phyloP scores from a whole-genome alignment of 1,284 basidiomycete species.

The Ustilago nuda region DNA sequence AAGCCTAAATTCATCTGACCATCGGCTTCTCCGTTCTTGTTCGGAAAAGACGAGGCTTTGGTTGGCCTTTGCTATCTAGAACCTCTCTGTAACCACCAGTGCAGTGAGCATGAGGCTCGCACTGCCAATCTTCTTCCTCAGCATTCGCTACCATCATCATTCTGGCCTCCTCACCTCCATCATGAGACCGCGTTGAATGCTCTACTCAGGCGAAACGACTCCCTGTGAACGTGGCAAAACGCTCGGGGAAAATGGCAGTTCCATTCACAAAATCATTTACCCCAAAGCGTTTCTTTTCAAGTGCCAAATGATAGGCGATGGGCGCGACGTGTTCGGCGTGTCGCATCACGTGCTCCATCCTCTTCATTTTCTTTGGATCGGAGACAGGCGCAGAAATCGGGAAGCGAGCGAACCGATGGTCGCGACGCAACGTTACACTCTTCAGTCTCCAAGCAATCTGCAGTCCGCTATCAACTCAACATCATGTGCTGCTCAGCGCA shows the following conservation, averaged over 20 bases:
- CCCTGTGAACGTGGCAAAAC: background rate
- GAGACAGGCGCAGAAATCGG: background rate
- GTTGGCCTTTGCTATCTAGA: no score
- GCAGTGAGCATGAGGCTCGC: background rate
- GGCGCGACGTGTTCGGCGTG: conserved; percentile 29
- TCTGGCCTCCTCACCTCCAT: background rate
- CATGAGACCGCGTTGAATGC: background rate
- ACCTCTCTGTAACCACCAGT: background rate
- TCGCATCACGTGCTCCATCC: conserved; percentile 22
- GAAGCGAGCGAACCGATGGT: background rate
- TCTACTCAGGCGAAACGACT: background rate
- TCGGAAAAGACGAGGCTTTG: background rate
- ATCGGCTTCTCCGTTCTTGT: conserved; percentile 6
- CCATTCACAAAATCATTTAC: conserved; percentile 12
- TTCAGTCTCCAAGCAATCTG: background rate
- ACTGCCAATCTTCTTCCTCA: conserved; percentile 1
- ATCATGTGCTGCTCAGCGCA: background rate
- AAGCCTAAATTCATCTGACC: background rate
- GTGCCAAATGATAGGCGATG: background rate
- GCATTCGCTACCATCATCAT: background rate
- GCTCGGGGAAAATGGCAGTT: background rate
- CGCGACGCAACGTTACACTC: background rate
- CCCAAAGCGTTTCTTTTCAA: conserved; percentile 6
- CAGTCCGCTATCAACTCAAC: background rate
- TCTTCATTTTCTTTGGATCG: background rate